Conservation (phyloP, 1,139 yeast genomes). For the Chernovozyma sophiae-reginae region DNA sequence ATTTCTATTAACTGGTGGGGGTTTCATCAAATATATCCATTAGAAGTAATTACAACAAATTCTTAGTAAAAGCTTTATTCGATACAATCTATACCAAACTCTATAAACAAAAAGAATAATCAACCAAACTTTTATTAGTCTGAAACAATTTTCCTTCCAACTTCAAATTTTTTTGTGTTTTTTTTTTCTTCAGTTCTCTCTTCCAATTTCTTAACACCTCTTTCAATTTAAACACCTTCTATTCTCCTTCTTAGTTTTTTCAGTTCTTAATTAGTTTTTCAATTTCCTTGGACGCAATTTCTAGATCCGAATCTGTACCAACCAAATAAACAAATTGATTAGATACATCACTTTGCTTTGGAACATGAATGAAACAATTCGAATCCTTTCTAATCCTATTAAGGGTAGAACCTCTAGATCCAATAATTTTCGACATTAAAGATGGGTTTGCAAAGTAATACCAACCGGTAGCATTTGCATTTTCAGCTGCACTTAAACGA, state of each 20-base stretch:
- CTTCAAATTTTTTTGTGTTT: no score
- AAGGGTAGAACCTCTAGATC: conserved; percentile 71
- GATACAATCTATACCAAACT: no score
- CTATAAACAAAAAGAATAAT: no score
- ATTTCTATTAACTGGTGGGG: background rate
- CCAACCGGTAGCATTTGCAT: conserved; percentile 36
- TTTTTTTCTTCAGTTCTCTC: no score
- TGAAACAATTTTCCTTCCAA: no score
- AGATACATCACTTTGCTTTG: conserved; percentile 52
- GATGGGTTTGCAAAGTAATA: conserved; percentile 32
- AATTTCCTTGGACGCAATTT: conserved; percentile 25
- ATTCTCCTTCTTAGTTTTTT: background rate
- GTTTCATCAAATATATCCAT: no score
- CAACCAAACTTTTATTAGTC: no score
- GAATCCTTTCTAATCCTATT: conserved; percentile 57
- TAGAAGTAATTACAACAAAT: no score
- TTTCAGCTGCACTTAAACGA: conserved; percentile 31
- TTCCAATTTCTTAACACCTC: no score
- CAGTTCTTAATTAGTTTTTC: conserved; percentile 7
- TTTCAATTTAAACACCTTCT: background rate
- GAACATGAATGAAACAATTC: conserved; percentile 60
- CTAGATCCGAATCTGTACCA: conserved; percentile 30
- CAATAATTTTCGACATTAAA: conserved; percentile 58
- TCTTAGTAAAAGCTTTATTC: no score
- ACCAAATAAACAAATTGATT: conserved; percentile 33